A percentile compares a stretch with the other conserved stretches of the same genome.
phyloP scores from a whole-genome alignment of 108 stramenopile species.

The Pseudonitzschia delicatissima region DNA sequence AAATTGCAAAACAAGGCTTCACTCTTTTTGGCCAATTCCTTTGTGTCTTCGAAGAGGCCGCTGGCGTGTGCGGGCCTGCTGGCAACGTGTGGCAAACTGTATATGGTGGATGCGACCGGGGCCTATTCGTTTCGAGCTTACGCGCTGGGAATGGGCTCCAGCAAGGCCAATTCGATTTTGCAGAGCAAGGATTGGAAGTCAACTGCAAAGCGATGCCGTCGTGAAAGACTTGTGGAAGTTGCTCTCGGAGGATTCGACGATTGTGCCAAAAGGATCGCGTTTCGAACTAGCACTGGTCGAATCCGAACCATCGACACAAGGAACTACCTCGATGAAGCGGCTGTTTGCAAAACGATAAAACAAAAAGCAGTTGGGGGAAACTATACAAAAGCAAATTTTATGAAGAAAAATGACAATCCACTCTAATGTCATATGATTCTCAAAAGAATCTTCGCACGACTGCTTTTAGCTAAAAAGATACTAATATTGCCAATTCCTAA shows the following conservation, averaged over 20 bases:
- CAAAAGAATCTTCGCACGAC: no score
- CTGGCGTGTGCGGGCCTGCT: constrained; percentile 57
- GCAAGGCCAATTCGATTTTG: constrained; percentile 22
- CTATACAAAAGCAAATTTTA: no score
- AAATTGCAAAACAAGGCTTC: no score
- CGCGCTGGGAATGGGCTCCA: constrained; percentile 57
- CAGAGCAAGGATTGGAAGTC: constrained; percentile 10
- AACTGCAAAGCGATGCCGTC: neutral
- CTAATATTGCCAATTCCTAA: no score
- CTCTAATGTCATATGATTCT: no score
- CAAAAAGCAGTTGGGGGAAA: no score
- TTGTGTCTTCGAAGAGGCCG: constrained; percentile 41
- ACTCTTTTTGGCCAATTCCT: constrained; percentile 60
- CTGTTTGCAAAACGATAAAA: no score
- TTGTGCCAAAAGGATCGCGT: constrained; percentile 14
- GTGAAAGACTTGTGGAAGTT: no score
- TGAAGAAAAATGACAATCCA: no score
- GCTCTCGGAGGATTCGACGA: no score
- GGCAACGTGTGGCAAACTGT: constrained; percentile 32
- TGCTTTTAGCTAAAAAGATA: no score
- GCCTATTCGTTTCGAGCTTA: constrained; percentile 60
- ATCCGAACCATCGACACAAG: neutral
- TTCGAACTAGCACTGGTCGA: constrained; percentile 23
- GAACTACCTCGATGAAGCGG: neutral
- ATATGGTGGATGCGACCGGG: constrained; percentile 71